A percentile compares a stretch with the other conserved stretches of the same genome.
Evolutionary conservation across 169 alveolate species (phyloP).

Genomic region (Cryptosporidium meleagridis): DNA sequence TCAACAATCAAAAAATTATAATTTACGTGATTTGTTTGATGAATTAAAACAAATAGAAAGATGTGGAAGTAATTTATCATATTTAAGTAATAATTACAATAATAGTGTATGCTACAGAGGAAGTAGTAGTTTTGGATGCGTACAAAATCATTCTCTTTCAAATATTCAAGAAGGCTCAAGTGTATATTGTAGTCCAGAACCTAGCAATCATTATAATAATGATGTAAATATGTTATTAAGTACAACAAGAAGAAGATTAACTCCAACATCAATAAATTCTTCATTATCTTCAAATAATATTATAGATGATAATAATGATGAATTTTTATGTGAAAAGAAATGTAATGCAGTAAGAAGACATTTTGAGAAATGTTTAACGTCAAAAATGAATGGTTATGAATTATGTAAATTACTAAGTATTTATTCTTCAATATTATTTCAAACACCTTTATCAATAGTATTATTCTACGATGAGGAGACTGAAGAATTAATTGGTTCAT

Average conservation of each 20-base stretch:
- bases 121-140: slow-evolving; percentile 43
- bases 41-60: slow-evolving; percentile 39
- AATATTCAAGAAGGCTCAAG: slow-evolving; percentile 7
- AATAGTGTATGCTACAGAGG: slow-evolving; percentile 6
- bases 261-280: slow-evolving; percentile 71
- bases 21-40: slow-evolving; percentile 26
- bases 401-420: slow-evolving; percentile 48
- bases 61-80: slow-evolving; percentile 4
- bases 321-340: slow-evolving; percentile 31
- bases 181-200: neutral
- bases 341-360: slow-evolving; percentile 57
- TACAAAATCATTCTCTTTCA: slow-evolving; percentile 35
- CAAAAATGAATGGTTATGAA: slow-evolving; percentile 47
- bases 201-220: neutral
- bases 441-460: slow-evolving; percentile 55
- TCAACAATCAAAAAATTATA: neutral
- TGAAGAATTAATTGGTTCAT: slow-evolving; percentile 56
- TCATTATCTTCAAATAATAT: slow-evolving; percentile 67
- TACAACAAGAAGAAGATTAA: slow-evolving; percentile 25
- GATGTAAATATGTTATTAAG: neutral
- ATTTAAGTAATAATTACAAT: neutral
- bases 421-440: slow-evolving; percentile 55
- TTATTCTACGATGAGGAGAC: slow-evolving; percentile 24
- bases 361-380: slow-evolving; percentile 25
- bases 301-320: slow-evolving; percentile 27